Conservation (phyloP, 108 stramenopile genomes). For the Discostella stelligeroides region DNA sequence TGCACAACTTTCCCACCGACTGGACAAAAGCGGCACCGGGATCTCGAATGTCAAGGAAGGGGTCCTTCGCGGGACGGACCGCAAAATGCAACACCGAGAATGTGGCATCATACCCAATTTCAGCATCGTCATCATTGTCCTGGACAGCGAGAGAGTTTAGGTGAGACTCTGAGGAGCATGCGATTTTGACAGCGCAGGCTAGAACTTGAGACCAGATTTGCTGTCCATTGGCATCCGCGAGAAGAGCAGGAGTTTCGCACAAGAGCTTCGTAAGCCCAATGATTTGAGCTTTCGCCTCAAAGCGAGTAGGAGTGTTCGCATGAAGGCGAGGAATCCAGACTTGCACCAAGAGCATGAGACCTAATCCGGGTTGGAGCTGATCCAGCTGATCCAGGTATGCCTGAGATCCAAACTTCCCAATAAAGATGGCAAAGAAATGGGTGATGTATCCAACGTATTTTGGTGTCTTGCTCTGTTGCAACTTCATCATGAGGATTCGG, state of each 20-base stretch:
- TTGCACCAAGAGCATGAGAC: slow-evolving; percentile 59
- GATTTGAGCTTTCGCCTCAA: slow-evolving; percentile 75
- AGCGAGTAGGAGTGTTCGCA: slow-evolving; percentile 47
- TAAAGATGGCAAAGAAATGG: slow-evolving; percentile 74
- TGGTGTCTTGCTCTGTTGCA: slow-evolving; percentile 65
- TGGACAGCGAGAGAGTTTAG: slow-evolving; percentile 34
- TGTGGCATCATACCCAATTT: slow-evolving; percentile 78
- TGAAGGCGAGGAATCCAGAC: slow-evolving; percentile 74
- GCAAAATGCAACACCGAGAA: slow-evolving; percentile 78
- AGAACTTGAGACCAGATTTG: slow-evolving; percentile 61
- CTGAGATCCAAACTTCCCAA: slow-evolving; percentile 70
- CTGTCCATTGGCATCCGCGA: slow-evolving; percentile 55
- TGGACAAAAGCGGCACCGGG: slow-evolving; percentile 53
- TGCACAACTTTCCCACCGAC: slow-evolving; percentile 50
- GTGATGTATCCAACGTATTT: slow-evolving; percentile 53
- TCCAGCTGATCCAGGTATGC: slow-evolving; percentile 57
- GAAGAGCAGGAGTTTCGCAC: slow-evolving; percentile 67
- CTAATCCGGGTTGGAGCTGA: slow-evolving; percentile 64
- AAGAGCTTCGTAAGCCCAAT: slow-evolving; percentile 72
- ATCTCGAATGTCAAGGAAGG: slow-evolving; percentile 71
- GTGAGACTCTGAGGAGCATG: slow-evolving; percentile 54
- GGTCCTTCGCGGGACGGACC: slow-evolving; percentile 60
- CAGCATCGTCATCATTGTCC: slow-evolving; percentile 58
- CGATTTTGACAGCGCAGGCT: slow-evolving; percentile 49
- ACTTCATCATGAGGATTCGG: slow-evolving; percentile 65